Evolutionary conservation across 2,329 filamentous ascomycete genomes (phyloP), one percentile per base, ranked within the genome.

Genomic region (Cladophialophora chaetospira): DNA sequence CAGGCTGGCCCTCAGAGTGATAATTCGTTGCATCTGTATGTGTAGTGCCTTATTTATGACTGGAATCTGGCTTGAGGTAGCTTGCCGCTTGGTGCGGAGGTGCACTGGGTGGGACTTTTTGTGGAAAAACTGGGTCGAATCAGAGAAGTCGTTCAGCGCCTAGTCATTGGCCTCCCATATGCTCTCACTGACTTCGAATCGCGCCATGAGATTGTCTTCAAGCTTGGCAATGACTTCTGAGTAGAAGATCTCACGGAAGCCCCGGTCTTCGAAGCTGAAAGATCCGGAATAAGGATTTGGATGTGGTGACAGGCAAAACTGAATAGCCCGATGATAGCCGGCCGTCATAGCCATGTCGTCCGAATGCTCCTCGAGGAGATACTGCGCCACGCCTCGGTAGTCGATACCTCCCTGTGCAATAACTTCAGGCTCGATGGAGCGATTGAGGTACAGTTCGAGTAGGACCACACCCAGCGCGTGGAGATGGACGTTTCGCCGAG

Each of bases 141-240:
- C n/a, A n/a, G n/a, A n/a, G n/a, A n/a, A n/a, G n/a, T n/a, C n/a
- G n/a, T n/a, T n/a, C n/a, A n/a, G n/a, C n/a, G n/a, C n/a, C n/a
- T n/a, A n/a, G n/a, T n/a, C n/a, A n/a, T n/a, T n/a, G n/a, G n/a
- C n/a, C n/a, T n/a, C n/a, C n/a, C n/a, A n/a, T n/a, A n/a, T n/a
- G n/a, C n/a, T n/a, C n/a, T n/a, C n/a, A 35, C 8, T 35, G 11
- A 21, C 17, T 43, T 44, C 36, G 10, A 45, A 44, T 17, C 23
- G 35, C 23, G 35, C 45, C 25, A 25, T 47, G 13, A 47, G 13
- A 26, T 53, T 23, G 23, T 53, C 50, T 47, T 53, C 64, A 66
- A 69, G 63, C 59, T 65, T 58, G 64, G 64, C 58, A 66, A 63
- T 63, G 63, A 67, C 62, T 67, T 68, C 52, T 60, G 58, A 53